A percentile compares a stretch with the other conserved stretches of the same genome.
phyloP scores from a whole-genome alignment of 106 monocot genomes.

The Triglochin maritima region DNA sequence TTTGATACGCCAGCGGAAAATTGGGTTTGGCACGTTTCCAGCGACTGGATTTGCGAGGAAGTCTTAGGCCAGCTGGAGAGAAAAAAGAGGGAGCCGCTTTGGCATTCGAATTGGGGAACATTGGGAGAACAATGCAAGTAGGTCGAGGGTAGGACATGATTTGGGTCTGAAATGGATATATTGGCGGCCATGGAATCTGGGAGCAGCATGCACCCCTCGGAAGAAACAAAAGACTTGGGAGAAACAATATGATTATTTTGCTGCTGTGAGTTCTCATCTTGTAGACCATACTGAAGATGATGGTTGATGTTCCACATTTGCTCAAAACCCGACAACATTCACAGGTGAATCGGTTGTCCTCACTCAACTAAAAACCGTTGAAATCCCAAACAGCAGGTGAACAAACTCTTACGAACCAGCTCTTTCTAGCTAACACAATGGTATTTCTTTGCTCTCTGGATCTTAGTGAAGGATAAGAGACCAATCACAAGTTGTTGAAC shows the following conservation, averaged over 20 bases:
- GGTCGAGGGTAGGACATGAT: slow-evolving; percentile 19
- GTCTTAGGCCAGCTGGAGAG: slow-evolving; percentile 4
- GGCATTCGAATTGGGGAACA: slow-evolving; percentile 27
- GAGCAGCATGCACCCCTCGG: not conserved
- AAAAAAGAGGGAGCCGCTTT: slow-evolving; percentile 1
- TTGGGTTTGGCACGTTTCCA: not conserved
- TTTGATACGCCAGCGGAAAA: slow-evolving; percentile 1
- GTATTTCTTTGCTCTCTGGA: not conserved
- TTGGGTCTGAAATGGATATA: slow-evolving; percentile 3
- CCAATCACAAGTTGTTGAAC: slow-evolving; percentile 1
- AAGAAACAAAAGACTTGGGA: not conserved
- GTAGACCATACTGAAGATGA: not conserved
- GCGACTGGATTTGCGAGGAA: not conserved
- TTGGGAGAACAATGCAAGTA: slow-evolving; percentile 26
- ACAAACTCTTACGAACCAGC: not conserved
- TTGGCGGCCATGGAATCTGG: not conserved
- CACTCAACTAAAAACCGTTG: not conserved
- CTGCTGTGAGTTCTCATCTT: slow-evolving; percentile 2
- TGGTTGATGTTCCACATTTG: slow-evolving; percentile 7
- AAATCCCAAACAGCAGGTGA: not conserved
- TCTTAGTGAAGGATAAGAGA: not conserved
- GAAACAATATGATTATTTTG: not conserved
- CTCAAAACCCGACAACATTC: not conserved
- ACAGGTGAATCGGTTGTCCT: too few species aligned
- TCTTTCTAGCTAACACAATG: not conserved